phyloP scores from a whole-genome alignment of 352 stramenopile species.

The Saprolegnia diclina region DNA sequence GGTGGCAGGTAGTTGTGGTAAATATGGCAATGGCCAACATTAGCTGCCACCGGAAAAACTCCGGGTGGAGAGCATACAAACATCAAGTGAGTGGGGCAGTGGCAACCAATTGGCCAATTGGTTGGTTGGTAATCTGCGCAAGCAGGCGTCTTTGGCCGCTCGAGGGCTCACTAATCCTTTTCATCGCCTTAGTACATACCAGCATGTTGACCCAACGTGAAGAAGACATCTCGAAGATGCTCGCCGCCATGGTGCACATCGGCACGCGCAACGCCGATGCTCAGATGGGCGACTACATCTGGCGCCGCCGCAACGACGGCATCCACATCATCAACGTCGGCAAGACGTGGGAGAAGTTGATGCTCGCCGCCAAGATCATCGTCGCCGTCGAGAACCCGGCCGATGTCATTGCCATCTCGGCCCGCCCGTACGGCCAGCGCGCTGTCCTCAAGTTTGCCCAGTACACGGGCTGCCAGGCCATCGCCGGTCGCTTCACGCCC shows the following conservation, averaged over 20 bases:
- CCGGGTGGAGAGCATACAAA: slow-evolving; percentile 14
- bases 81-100: background rate
- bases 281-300: slow-evolving; percentile 99
- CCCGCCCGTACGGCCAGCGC: slow-evolving; percentile 98
- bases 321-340: slow-evolving; percentile 99
- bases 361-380: slow-evolving; percentile 99
- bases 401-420: slow-evolving; percentile 99
- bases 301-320: slow-evolving; percentile 96
- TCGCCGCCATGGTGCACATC: slow-evolving; percentile 99
- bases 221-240: slow-evolving; percentile 99
- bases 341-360: slow-evolving; percentile 99
- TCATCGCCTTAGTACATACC: slow-evolving; percentile 28
- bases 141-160: too few species aligned
- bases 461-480: slow-evolving; percentile 97
- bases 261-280: slow-evolving; percentile 98
- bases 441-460: slow-evolving; percentile 99
- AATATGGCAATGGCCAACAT: background rate
- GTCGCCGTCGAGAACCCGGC: slow-evolving; percentile 99
- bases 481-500: slow-evolving; percentile 98
- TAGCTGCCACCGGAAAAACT: slow-evolving; percentile 1
- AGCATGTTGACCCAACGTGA: slow-evolving; percentile 89
- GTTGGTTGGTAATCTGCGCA: slow-evolving; percentile 22
- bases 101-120: slow-evolving; percentile 24
- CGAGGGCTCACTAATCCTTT: slow-evolving; percentile 26
- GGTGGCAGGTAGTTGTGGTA: background rate